phyloP scores from a whole-genome alignment of 2,329 filamentous ascomycete species.

The Bipolaris oryzae region DNA sequence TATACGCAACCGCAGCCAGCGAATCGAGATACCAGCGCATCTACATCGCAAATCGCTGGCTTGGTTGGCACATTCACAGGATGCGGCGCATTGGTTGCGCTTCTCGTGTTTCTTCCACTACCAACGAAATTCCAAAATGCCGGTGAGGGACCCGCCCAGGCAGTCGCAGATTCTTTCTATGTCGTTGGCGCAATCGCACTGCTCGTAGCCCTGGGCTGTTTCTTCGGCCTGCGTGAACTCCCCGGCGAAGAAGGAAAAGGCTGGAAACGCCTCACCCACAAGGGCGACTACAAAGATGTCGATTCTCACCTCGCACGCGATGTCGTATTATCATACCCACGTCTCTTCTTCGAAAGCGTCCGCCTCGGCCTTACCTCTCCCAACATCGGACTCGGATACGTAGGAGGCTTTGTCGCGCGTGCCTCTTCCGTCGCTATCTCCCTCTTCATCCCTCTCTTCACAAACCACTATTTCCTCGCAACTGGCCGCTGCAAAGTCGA shows the following conservation, averaged over 20 bases:
- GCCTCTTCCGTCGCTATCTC: constrained; percentile 95
- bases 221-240: constrained; percentile 72
- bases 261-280: constrained; percentile 56
- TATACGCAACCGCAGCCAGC: constrained; percentile 14
- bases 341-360: constrained; percentile 51
- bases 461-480: constrained; percentile 87
- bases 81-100: constrained; percentile 84
- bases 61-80: constrained; percentile 93
- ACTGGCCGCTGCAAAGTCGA: constrained; percentile 75
- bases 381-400: constrained; percentile 83
- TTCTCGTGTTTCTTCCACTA: constrained; percentile 82
- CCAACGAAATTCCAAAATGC: constrained; percentile 78
- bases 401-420: constrained; percentile 92
- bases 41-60: constrained; percentile 74
- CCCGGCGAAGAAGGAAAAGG: constrained; percentile 80
- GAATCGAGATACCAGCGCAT: constrained; percentile 41
- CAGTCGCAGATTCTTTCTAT: constrained; percentile 86
- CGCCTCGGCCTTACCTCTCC: constrained; percentile 73
- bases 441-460: constrained; percentile 89
- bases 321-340: constrained; percentile 63
- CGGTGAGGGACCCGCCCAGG: constrained; percentile 73
- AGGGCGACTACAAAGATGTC: constrained; percentile 28
- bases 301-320: constrained; percentile 51
- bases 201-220: constrained; percentile 74
- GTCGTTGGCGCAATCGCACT: constrained; percentile 77